A percentile compares a stretch with the other conserved stretches of the same genome.
These are phyloP conservation scores for Stropharia rugosoannulata DNA, from an alignment of 768 basidiomycete species.

Conservation along the genomic window DNA sequence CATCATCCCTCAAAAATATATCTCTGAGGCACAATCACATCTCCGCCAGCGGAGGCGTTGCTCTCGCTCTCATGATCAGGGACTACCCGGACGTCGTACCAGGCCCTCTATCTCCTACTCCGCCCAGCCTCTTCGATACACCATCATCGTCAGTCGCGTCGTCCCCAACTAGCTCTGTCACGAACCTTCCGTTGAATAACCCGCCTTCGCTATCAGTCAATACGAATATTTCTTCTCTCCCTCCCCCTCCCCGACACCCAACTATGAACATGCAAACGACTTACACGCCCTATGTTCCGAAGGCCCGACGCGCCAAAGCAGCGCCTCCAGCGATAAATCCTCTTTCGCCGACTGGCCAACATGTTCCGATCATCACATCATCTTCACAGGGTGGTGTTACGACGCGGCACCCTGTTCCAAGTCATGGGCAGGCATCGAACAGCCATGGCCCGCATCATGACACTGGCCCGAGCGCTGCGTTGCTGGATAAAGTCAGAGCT, in stretches of 20 bases:
- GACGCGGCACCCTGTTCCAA: constrained; percentile 36
- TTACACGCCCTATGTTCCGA: constrained; percentile 82
- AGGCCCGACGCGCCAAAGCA: constrained; percentile 47
- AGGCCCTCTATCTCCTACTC: constrained; percentile 28
- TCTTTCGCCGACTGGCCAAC: constrained; percentile 42
- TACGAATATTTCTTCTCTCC: constrained; percentile 21
- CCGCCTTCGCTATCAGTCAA: constrained; percentile 28
- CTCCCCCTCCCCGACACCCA: constrained; percentile 42
- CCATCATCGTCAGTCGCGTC: constrained; percentile 35
- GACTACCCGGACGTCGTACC: constrained; percentile 87
- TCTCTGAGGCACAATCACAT: constrained; percentile 91
- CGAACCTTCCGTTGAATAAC: constrained; percentile 29
- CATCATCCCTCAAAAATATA: constrained; percentile 82
- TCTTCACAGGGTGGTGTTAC: constrained; percentile 55
- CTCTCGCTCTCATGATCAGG: constrained; percentile 92
- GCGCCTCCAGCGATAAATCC: constrained; percentile 40
- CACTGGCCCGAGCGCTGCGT: constrained; percentile 65
- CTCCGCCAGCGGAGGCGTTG: constrained; percentile 80
- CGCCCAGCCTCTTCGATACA: constrained; percentile 25
- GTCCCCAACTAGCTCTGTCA: constrained; percentile 34
- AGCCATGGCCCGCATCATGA: constrained; percentile 30
- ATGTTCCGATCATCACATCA: constrained; percentile 69
- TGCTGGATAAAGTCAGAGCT: constrained; percentile 88
- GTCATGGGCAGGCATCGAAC: constrained; percentile 15
- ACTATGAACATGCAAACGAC: constrained; percentile 63